phyloP scores from a whole-genome alignment of 768 basidiomycete species.

The Leccinum subgranulosum region DNA sequence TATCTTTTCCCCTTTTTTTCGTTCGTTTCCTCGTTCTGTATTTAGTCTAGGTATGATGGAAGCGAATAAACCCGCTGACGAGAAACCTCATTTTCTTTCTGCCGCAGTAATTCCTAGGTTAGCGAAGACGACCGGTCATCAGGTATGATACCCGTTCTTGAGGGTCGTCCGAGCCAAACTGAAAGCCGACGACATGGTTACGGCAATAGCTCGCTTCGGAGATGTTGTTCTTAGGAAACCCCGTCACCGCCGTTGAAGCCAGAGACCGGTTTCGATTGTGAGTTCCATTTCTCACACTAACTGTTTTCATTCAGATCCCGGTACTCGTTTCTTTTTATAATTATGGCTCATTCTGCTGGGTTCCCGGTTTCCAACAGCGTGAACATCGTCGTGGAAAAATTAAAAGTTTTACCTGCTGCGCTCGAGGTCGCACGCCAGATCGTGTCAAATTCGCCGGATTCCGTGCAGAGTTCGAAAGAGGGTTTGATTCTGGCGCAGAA shows the following conservation, averaged over 20 bases:
- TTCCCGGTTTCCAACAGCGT: conserved; percentile 43
- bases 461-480: conserved; percentile 74
- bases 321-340: conserved; percentile 4
- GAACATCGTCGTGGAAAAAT: conserved; percentile 60
- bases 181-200: conserved; percentile 7
- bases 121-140: conserved; percentile 65
- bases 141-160: conserved; percentile 44
- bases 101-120: conserved; percentile 65
- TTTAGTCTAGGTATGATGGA: conserved; percentile 1
- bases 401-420: conserved; percentile 55
- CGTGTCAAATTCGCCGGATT: conserved; percentile 67
- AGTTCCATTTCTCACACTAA: conserved; percentile 27
- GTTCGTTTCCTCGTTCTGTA: not conserved
- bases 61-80: conserved; percentile 12
- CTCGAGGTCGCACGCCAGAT: conserved; percentile 60
- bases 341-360: conserved; percentile 5
- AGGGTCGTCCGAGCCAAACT: conserved; percentile 8
- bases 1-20: not conserved
- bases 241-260: conserved; percentile 66
- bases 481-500: conserved; percentile 56
- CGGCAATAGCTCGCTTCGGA: conserved; percentile 64
- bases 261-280: conserved; percentile 72
- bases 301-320: not conserved
- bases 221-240: conserved; percentile 68
- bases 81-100: not conserved